Evolutionary conservation across 108 stramenopile species (phyloP).

Genomic region (Aureococcus anophagefferens): DNA sequence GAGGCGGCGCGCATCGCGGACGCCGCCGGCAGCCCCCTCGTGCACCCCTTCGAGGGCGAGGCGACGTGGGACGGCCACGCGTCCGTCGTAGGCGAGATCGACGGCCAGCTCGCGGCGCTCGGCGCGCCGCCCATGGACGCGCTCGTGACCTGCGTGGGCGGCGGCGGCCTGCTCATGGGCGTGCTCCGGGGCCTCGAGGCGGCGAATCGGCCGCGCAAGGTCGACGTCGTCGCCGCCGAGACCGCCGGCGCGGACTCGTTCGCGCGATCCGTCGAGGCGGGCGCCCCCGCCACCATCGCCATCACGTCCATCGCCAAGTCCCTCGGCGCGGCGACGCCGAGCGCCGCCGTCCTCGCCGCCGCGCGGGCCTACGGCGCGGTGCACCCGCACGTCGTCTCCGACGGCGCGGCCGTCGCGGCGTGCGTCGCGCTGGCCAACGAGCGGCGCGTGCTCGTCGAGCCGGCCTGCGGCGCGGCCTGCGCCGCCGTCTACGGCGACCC

Average conservation of each 20-base stretch:
- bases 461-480: conserved; percentile 78
- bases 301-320: conserved; percentile 72
- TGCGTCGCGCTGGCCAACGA: conserved; percentile 61
- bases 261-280: conserved; percentile 32
- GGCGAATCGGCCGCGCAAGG: too few relatives aligned
- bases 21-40: conserved; percentile 18
- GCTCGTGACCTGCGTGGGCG: conserved; percentile 71
- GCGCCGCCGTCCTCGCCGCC: conserved; percentile 57
- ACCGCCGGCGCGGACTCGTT: conserved; percentile 77
- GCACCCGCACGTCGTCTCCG: conserved; percentile 53
- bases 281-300: conserved; percentile 36
- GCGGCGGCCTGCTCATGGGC: conserved; percentile 74
- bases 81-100: conserved; percentile 68
- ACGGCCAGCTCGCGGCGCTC: conserved; percentile 22
- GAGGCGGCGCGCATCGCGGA: conserved; percentile 11
- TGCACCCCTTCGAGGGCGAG: conserved; percentile 74
- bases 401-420: conserved; percentile 67
- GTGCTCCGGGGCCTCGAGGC: conserved; percentile 65
- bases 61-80: conserved; percentile 74
- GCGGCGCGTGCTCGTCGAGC: conserved; percentile 77
- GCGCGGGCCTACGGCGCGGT: conserved; percentile 44
- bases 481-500: conserved; percentile 57
- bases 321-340: conserved; percentile 67
- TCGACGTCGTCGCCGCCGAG: conserved; percentile 73
- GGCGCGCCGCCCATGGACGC: conserved; percentile 46